Evolutionary conservation across 179 eudicot species (phyloP).

Genomic region (Monotropa hypopitys): DNA sequence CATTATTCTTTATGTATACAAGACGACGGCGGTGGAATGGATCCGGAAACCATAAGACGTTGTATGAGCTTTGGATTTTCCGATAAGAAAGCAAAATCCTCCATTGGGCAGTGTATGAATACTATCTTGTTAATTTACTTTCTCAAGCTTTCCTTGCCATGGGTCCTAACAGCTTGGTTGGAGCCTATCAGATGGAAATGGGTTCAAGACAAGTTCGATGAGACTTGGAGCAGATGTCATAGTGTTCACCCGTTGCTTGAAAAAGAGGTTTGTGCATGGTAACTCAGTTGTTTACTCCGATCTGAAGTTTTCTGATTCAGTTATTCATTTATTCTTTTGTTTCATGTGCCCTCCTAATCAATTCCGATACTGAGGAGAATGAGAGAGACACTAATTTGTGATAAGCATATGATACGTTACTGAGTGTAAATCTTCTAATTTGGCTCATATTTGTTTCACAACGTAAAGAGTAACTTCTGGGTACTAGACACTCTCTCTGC

Average conservation of each 20-base stretch:
- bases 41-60: constrained; percentile 62
- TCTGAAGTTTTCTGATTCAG: neutral
- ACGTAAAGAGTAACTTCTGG: neutral
- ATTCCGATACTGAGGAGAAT: neutral
- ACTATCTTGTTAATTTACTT: too few relatives aligned
- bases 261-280: constrained; percentile 28
- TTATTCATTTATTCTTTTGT: neutral
- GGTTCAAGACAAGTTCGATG: constrained; percentile 93
- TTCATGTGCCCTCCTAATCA: neutral
- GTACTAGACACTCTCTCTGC: neutral
- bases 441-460: neutral
- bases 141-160: too few relatives aligned
- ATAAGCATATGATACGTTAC: neutral
- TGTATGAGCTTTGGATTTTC: constrained; percentile 94
- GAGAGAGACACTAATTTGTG: neutral
- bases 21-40: constrained; percentile 97
- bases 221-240: constrained; percentile 92
- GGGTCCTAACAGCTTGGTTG: constrained; percentile 11
- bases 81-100: constrained; percentile 51
- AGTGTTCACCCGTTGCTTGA: constrained; percentile 52
- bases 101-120: constrained; percentile 71
- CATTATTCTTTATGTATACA: too few relatives aligned
- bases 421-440: neutral
- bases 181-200: constrained; percentile 81
- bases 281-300: neutral